Evolutionary conservation across 1,139 yeast genomes (phyloP), one percentile per base, ranked within the genome.

Genomic region (Yamadazyma taylorii): DNA sequence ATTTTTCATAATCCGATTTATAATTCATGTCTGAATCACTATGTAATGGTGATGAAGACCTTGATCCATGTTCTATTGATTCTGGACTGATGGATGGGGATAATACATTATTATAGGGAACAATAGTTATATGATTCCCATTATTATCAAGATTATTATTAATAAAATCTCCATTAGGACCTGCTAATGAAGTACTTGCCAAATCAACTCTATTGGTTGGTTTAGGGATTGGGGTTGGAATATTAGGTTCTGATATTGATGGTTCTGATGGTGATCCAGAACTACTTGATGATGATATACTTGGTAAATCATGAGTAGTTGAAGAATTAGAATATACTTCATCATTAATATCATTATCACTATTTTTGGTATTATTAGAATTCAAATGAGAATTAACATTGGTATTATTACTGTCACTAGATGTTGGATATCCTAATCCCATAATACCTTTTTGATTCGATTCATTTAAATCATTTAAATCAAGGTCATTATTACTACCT

Each of bases 71-170:
- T 5, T 34, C 30, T 31, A 36, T 33, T 13, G 33, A 40, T 6
- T 46, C 42, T 3, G 58, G 47, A 13, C 24, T 29, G 3, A 54
- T 48, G 3, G 55, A 48, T n/a, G 57, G 54, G 6, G 55, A 43
- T 14, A 55, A 36, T 5, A 40, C 34, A 30, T 56, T 53, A 30
- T 49, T 37, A 37, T 55, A 56, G 2, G 63, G 61, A 5, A 57
- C 41, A 3, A 60, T 52, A 5, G 59, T 52, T 15, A 55, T 41
- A 16, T 46, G 48, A 11, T 41, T 41, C 23, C 40, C 38, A 17
- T 29, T 32, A 5, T 32, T 30, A 15, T 16, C 30, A 6, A 24
- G n/a, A 11, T 5, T 12, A 16, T 17, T 51, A 6, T 58, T 51
- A 15, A 52, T 39, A 16, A 45, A 47, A n/a, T 41, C 40, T 26